Evolutionary conservation across 257 asterid species (phyloP), one percentile per base, ranked within the genome.

Genomic region (Penstemon eatonii): DNA sequence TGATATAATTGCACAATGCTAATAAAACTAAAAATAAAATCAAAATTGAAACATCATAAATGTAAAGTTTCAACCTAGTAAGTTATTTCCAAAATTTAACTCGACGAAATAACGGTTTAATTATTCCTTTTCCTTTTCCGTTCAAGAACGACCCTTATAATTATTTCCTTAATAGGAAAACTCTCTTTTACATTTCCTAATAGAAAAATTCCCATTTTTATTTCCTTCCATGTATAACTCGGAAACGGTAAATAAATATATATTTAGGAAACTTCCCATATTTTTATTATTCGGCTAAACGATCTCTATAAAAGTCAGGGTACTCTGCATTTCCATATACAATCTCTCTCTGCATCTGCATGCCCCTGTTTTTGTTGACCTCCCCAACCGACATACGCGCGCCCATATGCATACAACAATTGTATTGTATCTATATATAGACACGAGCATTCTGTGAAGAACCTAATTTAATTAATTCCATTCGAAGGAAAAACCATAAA

Each of bases 351-450:
- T 71, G 13, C 33, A 25, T 74, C 55, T 76, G 78, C 82, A 71
- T 74, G 78, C 74, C 75, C 77, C 74, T 55, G 59, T 55, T 56
- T 51, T 5, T n/a, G 62, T 8, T 56, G 54, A 54, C 70, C 78
- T 56, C 67, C 43, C 62, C 56, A 47, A 39, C 68, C 55, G 68
- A 4, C 68, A 12, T 59, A 19, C 58, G 19, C 52, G 10, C 44
- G 11, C 8, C 61, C 47, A 56, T 18, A 7, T 8, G 37, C 39
- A 77, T 25, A 18, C 62, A 56, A 60, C 12, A 41, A 8, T 41
- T 39, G 33, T 25, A 25, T 25, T 25, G 33, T 25, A 25, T 25
- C 33, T 25, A 25, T 25, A 25, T 36, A 44, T 60, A 40, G 57
- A 42, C 56, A 70, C 50, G 54, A 43, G 65, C 68, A 41, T 75